These are phyloP conservation scores for Talaromyces sp. DNA, from an alignment of 2,329 filamentous ascomycete genomes.

Conservation along the genomic window DNA sequence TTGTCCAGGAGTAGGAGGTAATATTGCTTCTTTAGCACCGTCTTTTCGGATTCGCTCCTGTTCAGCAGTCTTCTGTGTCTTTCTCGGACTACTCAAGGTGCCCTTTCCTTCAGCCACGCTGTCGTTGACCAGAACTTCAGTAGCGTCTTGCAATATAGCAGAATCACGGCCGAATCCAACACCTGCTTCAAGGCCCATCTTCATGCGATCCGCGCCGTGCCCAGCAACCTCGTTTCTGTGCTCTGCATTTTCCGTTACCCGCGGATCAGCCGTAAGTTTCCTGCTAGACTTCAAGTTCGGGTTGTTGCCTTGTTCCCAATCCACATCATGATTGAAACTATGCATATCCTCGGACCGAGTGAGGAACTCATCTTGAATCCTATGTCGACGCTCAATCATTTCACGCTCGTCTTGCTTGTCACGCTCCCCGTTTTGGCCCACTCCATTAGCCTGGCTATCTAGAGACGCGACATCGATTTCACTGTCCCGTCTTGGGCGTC, in stretches of 20 bases:
- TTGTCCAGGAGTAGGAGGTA: slow-evolving; percentile 20
- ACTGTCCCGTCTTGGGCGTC: slow-evolving; percentile 57
- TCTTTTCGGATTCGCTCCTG: slow-evolving; percentile 21
- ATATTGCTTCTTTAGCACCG: slow-evolving; percentile 20
- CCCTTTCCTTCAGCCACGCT: slow-evolving; percentile 63
- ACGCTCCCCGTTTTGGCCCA: slow-evolving; percentile 30
- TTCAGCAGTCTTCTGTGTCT: slow-evolving; percentile 36
- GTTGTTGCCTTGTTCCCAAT: slow-evolving; percentile 58
- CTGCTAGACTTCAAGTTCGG: slow-evolving; percentile 55
- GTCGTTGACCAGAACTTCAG: slow-evolving; percentile 68
- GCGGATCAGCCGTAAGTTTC: slow-evolving; percentile 55
- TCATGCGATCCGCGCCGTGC: slow-evolving; percentile 72
- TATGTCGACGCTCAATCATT: slow-evolving; percentile 41
- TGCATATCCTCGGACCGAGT: slow-evolving; percentile 54
- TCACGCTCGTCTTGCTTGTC: slow-evolving; percentile 42
- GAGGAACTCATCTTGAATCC: slow-evolving; percentile 55
- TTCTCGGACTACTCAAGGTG: slow-evolving; percentile 53
- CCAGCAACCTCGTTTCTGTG: slow-evolving; percentile 76
- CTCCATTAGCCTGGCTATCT: slow-evolving; percentile 21
- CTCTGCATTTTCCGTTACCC: slow-evolving; percentile 58
- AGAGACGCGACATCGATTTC: slow-evolving; percentile 30
- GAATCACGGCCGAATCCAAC: slow-evolving; percentile 67
- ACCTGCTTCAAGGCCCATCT: slow-evolving; percentile 59
- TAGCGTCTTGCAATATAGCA: slow-evolving; percentile 58
- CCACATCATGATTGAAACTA: slow-evolving; percentile 75